Base-by-base conservation (phyloP, 805 yeast species). In the Scheffersomyces lignosus region DNA sequence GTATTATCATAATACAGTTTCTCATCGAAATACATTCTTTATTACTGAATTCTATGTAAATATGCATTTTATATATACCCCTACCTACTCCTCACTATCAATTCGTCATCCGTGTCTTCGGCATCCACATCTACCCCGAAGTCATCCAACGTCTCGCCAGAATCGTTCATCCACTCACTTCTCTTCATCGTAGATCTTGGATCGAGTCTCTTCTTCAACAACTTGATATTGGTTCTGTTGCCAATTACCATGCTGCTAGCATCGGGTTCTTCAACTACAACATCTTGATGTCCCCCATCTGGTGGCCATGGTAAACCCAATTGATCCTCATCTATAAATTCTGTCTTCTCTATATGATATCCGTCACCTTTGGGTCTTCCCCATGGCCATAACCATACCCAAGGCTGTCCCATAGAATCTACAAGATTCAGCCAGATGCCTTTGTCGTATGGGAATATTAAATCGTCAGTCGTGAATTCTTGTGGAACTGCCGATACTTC, bases 251-350 rank as follows among this genome's bases (percentile, higher is more conserved):
- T 20, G 9, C 10, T 7, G 24, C 24, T 20, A 10, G 10, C 24
- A 20, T 20, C 24, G 10, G 24, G 24, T 35, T 47, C 51, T 16
- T 36, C 45, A 8, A 43, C 37, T 2, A 44, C 33, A 5, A 36
- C 56, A n/a, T 54, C 54, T 34, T 64, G 71, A 47, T 73, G 68
- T 0, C 81, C 81, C 4, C 87, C 89, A 62, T 88, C 95, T 1
- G 96, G 95, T 1, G 99, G 99, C 96, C 97, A 91, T 2, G 96
- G 93, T 27, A 83, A 63, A 1, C 78, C 75, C 35, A 83, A 60
- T 41, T 84, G 75, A 48, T 82, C 85, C 16, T 69, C 76, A 33
- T 66, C 73, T 13, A 73, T 54, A 23, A 67, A 59, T 29, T 81
- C 87, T 41, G 53, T 47, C 31, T 74, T 80, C 5, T 59, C 60